phyloP scores from a whole-genome alignment of 1,284 basidiomycete species.

The Puccinia polysora region DNA sequence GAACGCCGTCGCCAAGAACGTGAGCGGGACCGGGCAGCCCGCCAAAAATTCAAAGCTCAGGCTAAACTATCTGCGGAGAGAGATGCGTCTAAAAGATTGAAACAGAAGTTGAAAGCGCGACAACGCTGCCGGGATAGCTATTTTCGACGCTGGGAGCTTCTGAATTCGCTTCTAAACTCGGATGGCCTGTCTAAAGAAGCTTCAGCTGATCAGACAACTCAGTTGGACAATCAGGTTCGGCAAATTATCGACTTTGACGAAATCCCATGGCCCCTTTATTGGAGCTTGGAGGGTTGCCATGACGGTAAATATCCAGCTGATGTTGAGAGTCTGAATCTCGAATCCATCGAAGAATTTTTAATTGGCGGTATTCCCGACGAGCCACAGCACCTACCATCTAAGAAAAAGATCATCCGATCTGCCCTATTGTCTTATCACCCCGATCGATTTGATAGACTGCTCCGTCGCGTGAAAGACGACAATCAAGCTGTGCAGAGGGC shows the following conservation, averaged over 20 bases:
- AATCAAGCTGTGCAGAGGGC: slow-evolving; percentile 8
- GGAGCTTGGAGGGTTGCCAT: no score
- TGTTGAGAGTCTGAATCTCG: slow-evolving; percentile 3
- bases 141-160: slow-evolving; percentile 1
- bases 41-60: slow-evolving; percentile 20
- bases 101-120: background rate
- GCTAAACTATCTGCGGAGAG: background rate
- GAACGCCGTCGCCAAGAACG: slow-evolving; percentile 1
- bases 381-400: background rate
- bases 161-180: slow-evolving; percentile 23
- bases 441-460: slow-evolving; percentile 27
- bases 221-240: slow-evolving; percentile 6
- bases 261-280: slow-evolving; percentile 41
- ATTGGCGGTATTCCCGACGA: background rate
- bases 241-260: slow-evolving; percentile 26
- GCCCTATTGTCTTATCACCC: slow-evolving; percentile 34
- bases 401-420: slow-evolving; percentile 21
- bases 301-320: background rate
- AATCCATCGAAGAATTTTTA: slow-evolving; percentile 8
- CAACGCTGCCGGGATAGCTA: slow-evolving; percentile 3
- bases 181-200: background rate
- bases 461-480: slow-evolving; percentile 14
- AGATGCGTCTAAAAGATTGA: background rate
- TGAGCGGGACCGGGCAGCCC: slow-evolving; percentile 4
- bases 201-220: slow-evolving; percentile 8